phyloP scores from a whole-genome alignment of 768 basidiomycete genomes.

The Rubroboletus satanas region DNA sequence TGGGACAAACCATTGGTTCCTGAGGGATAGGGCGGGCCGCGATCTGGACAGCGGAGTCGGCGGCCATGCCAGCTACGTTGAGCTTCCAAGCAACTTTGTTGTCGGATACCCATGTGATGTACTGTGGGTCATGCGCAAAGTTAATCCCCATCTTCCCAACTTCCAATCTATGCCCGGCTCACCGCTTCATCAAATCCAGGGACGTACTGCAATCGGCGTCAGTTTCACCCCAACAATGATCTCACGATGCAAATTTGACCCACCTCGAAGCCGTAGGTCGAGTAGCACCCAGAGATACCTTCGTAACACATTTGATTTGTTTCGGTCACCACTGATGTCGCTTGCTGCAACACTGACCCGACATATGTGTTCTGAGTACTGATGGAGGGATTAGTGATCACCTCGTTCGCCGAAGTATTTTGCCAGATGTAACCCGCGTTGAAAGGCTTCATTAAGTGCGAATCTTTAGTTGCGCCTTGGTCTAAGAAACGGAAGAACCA shows the following conservation, averaged over 20 bases:
- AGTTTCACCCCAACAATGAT: not conserved
- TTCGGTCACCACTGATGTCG: constrained; percentile 65
- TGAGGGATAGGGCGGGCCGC: constrained; percentile 64
- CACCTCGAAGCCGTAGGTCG: constrained; percentile 78
- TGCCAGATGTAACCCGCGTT: constrained; percentile 67
- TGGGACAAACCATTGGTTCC: constrained; percentile 74
- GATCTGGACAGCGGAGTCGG: constrained; percentile 59
- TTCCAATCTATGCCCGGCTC: constrained; percentile 20
- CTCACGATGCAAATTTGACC: constrained; percentile 9
- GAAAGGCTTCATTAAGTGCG: constrained; percentile 53
- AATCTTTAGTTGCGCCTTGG: not conserved
- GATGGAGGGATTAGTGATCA: constrained; percentile 52
- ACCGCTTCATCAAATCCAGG: constrained; percentile 65
- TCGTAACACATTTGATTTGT: constrained; percentile 75
- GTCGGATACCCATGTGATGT: constrained; percentile 81
- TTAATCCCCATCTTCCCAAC: not conserved
- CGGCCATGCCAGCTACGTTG: constrained; percentile 59
- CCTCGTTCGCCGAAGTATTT: constrained; percentile 56
- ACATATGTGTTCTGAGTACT: constrained; percentile 59
- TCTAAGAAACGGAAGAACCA: constrained; percentile 15
- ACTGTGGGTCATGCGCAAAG: constrained; percentile 37
- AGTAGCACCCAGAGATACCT: constrained; percentile 53
- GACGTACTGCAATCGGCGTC: constrained; percentile 21
- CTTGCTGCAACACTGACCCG: constrained; percentile 73
- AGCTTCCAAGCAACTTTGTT: constrained; percentile 73